Base-by-base conservation (phyloP, 164 flowering plant species). In the Vitis rupestris region DNA sequence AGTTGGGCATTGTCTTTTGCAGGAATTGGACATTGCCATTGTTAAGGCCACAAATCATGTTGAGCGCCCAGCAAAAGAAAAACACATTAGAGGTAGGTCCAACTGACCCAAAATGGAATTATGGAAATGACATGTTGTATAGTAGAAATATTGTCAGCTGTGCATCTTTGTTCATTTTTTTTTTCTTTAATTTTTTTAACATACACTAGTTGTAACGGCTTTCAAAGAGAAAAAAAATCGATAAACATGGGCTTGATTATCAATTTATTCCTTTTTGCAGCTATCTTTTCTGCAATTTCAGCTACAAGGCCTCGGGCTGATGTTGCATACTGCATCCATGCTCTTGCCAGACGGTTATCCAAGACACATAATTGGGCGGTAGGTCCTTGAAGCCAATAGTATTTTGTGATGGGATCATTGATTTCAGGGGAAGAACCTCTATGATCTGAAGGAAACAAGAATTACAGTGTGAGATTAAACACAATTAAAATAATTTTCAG, bases 321-420 rank as follows among this genome's bases (percentile, higher is more conserved):
- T 84, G 97, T 93, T 71, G 98, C 97, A 27, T 93, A 95, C 64
- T 91, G 99, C 80, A 95, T 95, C 64, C 96, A 90, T 83, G 94
- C 90, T 74, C 94, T 95, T 72, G 92, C 97, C 9, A 81, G 92
- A 62, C 86, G 99, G 49, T 81, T 93, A 70, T 74, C 98, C 56
- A 93, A 81, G 84, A 95, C 98, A 54, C 92, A 82, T 78, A 95
- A 91, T 71, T 95, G 99, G 99, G 98, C 94, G 74, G 94, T 90
- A 85, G 50, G 89, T 71, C 14, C 51, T 57, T 47, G 60, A 65
- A 27, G 15, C 31, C 23, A 12, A 17, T 53, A 8, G 2, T 50
- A 13, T 52, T 9, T n/a, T 11, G 16, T n/a, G 10, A 9, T 17
- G 50, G 8, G 11, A 9, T 3, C 17, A 19, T 29, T n/a, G 27